These are phyloP conservation scores for Ustilago hordei DNA, from an alignment of 1,284 basidiomycete genomes.

Conservation along the genomic window DNA sequence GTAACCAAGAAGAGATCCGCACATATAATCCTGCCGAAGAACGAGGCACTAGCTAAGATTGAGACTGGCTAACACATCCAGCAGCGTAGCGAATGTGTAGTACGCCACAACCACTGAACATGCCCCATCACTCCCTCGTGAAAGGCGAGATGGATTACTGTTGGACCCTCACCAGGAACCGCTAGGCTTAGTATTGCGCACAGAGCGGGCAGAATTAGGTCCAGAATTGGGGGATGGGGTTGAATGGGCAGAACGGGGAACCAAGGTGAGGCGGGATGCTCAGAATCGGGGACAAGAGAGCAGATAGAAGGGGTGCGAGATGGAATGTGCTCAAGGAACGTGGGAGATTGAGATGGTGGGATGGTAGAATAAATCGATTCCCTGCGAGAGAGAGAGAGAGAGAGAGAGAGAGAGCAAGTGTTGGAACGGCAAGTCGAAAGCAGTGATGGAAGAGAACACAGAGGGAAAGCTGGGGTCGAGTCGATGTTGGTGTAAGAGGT, in stretches of 20 bases:
- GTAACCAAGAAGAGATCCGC: constrained; percentile 24
- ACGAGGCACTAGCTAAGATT: constrained; percentile 23
- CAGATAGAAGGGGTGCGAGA: not conserved
- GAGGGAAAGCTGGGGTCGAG: not conserved
- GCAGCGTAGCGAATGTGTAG: constrained; percentile 51
- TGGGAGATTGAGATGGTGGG: too few species aligned
- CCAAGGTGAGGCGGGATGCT: too few species aligned
- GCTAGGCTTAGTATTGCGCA: constrained; percentile 50
- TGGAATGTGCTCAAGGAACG: too few species aligned
- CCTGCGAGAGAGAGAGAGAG: too few species aligned
- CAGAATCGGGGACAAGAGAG: not conserved
- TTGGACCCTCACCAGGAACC: constrained; percentile 60
- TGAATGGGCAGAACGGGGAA: not conserved
- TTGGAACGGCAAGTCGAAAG: too few species aligned
- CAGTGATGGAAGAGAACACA: not conserved
- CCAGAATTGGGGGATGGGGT: constrained; percentile 8
- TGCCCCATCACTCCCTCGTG: constrained; percentile 18
- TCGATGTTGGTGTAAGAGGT: constrained; percentile 7
- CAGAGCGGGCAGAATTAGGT: constrained; percentile 57
- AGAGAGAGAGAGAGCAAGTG: too few species aligned
- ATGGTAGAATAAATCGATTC: not conserved
- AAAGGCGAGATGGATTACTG: constrained; percentile 25
- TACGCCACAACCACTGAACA: constrained; percentile 34
- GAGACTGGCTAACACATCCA: constrained; percentile 34
- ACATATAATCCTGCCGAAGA: constrained; percentile 17